Base-by-base conservation (phyloP, 805 yeast species). In the Saccharomyces kudriavzevii region DNA sequence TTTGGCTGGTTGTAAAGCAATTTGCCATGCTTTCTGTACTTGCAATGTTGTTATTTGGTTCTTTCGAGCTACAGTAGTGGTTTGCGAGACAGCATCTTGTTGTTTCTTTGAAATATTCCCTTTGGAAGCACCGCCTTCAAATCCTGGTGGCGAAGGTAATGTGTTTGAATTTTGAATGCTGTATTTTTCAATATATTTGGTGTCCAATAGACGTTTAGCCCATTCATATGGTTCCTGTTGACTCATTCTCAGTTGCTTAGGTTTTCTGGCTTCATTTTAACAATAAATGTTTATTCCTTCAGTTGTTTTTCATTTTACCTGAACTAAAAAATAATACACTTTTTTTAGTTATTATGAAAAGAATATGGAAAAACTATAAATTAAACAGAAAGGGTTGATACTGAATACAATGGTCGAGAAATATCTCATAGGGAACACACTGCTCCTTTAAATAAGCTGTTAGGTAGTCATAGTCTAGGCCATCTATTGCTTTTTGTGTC, bases 1-100 rank as follows among this genome's bases (percentile, higher is more conserved):
- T 66, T 90, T 92, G 2, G 89, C 87, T 0, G 97, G 97, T 1
- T 83, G 82, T 14, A 80, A 70, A 2, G 97, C 96, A 40, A 87
- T 65, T 54, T 87, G 94, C 96, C 97, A 89, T 0, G 95, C 91
- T 63, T 86, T 87, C 63, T 84, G 79, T 24, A 73, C 66, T 46
- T 58, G 61, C n/a, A 60, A 35, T n/a, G 20, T 9, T 25, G 46
- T 20, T 20, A 13, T 11, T 25, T 25, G 29, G 13, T 45, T 22
- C n/a, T 17, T 25, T 11, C 14, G 30, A 29, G 31, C 27, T 14
- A 14, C 29, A 30, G 56, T 48, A 26, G 52, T 50, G 10, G 51
- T 47, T n/a, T 55, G 35, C 20, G 57, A 45, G 11, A 48, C 50
- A 22, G 49, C 43, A 43, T 49, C 53, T 10, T 51, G 51, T 43